Conservation (phyloP, 768 basidiomycete species). For the Suillus subaureus region DNA sequence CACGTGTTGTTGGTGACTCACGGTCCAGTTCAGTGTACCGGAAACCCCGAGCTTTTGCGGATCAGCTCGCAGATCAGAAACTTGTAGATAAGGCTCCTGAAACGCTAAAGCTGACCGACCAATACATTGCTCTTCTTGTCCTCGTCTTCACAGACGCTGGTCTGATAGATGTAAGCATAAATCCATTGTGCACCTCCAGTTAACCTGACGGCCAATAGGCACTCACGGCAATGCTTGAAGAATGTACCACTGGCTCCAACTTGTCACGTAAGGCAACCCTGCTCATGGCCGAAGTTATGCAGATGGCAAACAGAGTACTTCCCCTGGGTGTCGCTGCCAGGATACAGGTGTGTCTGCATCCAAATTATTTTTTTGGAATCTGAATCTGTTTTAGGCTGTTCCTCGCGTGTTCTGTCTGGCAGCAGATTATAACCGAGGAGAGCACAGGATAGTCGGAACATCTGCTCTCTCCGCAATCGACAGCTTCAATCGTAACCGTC, state of each 20-base stretch:
- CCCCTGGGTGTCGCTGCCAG: conserved; percentile 81
- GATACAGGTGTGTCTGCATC: conserved; percentile 64
- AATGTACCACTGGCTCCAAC: conserved; percentile 68
- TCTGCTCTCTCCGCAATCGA: conserved; percentile 87
- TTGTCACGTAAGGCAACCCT: conserved; percentile 89
- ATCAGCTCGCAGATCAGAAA: conserved; percentile 36
- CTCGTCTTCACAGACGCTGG: conserved; percentile 87
- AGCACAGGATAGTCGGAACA: conserved; percentile 81
- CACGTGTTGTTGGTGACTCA: conserved; percentile 3
- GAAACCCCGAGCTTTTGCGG: conserved; percentile 45
- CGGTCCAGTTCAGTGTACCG: conserved; percentile 59
- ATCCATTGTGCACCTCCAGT: background rate
- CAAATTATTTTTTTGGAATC: conserved; percentile 1
- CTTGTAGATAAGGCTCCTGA: conserved; percentile 50
- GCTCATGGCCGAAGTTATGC: conserved; percentile 88
- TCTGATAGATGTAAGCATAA: conserved; percentile 71
- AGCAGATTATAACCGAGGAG: conserved; percentile 74
- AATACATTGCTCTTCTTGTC: conserved; percentile 86
- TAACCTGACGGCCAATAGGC: conserved; percentile 51
- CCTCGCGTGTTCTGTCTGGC: conserved; percentile 86
- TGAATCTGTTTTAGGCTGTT: conserved; percentile 57
- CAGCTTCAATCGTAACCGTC: conserved; percentile 88
- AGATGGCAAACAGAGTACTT: conserved; percentile 84
- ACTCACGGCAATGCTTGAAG: conserved; percentile 82
- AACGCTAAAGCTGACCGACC: conserved; percentile 84